phyloP scores from a whole-genome alignment of 129 eudicot genomes.

The Saussurea involucrata region DNA sequence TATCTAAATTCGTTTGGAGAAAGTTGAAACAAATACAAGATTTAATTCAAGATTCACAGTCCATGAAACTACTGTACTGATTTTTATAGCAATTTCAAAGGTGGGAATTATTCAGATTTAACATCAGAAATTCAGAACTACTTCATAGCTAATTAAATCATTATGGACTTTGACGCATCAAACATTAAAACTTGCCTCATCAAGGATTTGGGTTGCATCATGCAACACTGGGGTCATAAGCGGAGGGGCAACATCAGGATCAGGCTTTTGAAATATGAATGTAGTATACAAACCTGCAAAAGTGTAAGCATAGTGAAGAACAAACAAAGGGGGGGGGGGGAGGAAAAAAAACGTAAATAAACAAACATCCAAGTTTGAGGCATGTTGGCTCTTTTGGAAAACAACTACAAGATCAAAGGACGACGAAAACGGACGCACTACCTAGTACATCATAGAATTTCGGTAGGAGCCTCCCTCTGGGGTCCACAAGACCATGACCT shows the following conservation, averaged over 20 bases:
- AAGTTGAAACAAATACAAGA: neutral
- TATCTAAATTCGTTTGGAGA: too few relatives aligned
- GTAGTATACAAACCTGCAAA: slow-evolving; percentile 81
- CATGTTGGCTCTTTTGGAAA: slow-evolving; percentile 2
- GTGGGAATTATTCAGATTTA: neutral
- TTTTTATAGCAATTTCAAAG: neutral
- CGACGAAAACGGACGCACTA: slow-evolving; percentile 19
- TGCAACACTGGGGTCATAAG: slow-evolving; percentile 76
- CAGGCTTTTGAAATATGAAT: slow-evolving; percentile 92
- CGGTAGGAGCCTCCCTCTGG: slow-evolving; percentile 86
- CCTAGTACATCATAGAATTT: slow-evolving; percentile 81
- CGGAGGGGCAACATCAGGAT: slow-evolving; percentile 89
- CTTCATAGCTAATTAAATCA: neutral
- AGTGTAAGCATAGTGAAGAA: neutral
- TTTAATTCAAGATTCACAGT: neutral
- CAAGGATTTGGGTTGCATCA: slow-evolving; percentile 55
- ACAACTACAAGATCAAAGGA: neutral
- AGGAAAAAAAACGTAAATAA: slow-evolving; percentile 6
- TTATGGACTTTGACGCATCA: neutral
- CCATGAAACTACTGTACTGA: neutral
- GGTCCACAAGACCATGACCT: slow-evolving; percentile 83
- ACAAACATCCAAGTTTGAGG: neutral
- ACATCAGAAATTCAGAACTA: neutral
- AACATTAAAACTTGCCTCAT: slow-evolving; percentile 62
- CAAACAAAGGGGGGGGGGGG: neutral